Percentiles rank a stretch among this genome's conserved stretches.
These are phyloP conservation scores for Fallopia convolvulus DNA, from an alignment of 148 eudicot species.

Conservation along the genomic window DNA sequence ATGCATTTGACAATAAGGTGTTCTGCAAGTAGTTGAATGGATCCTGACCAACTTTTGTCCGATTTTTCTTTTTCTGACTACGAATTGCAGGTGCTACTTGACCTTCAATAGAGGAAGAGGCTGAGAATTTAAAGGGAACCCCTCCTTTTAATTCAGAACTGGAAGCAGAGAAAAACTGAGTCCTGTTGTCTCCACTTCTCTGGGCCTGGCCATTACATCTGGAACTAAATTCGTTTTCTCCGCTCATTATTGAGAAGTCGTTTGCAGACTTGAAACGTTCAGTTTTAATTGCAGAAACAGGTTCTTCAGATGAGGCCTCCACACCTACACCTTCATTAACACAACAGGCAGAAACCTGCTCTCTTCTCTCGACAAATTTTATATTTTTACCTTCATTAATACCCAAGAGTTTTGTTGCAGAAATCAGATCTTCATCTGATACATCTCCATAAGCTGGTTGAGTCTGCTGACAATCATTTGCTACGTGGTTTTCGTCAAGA, in stretches of 20 bases:
- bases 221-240: constrained; percentile 51
- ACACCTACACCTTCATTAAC: constrained; percentile 19
- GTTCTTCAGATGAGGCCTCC: constrained; percentile 31
- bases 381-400: constrained; percentile 37
- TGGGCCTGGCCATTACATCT: constrained; percentile 31
- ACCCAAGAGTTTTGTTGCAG: constrained; percentile 45
- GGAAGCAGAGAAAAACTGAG: constrained; percentile 40
- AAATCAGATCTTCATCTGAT: constrained; percentile 43
- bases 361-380: constrained; percentile 21
- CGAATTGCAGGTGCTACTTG: constrained; percentile 35
- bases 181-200: constrained; percentile 32
- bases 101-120: constrained; percentile 48
- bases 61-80: constrained; percentile 56
- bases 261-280: constrained; percentile 66
- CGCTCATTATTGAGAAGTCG: constrained; percentile 43
- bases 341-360: constrained; percentile 21
- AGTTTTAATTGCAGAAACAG: constrained; percentile 41
- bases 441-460: constrained; percentile 19
- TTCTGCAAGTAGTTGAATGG: constrained; percentile 25
- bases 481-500: constrained; percentile 18
- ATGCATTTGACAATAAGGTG: constrained; percentile 31
- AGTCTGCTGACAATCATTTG: constrained; percentile 19
- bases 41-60: constrained; percentile 39
- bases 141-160: constrained; percentile 34
- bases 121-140: constrained; percentile 57